Evolutionary conservation across 2,329 filamentous ascomycete species (phyloP), one percentile per base, ranked within the genome.

Genomic region (Fusarium haematococcum): DNA sequence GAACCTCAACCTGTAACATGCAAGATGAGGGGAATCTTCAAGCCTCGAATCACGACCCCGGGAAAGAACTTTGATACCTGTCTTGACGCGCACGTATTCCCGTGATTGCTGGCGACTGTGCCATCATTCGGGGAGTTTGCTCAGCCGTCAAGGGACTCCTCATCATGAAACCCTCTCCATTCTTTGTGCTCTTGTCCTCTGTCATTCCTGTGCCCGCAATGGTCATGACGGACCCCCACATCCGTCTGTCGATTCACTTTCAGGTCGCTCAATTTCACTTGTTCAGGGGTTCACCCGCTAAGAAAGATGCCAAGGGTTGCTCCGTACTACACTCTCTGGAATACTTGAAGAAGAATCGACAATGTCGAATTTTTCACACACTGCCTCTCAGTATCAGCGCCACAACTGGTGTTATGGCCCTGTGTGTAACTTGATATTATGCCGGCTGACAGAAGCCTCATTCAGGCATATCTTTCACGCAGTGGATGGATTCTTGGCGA

Each of bases 211-310:
- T 70, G 16, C 35, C 57, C 18, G n/a, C 59, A 59, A 52, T 57
- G 54, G 25, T 43, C 57, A 59, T 50, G 39, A 27, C 11, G 23
- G 32, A 23, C 54, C 71, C 68, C 71, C 71, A 66, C 68, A 60
- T 63, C 64, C 27, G 56, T 63, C 52, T 57, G 48, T 23, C 54
- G 37, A 71, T 68, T 65, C 50, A 58, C 39, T 58, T 59, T 48
- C 50, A 70, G 67, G 60, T 41, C 16, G 57, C 63, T 62, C 61
- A 69, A 69, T 74, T 69, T 63, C 61, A 68, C 54, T 59, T 63
- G 68, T 56, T 63, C 61, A 71, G 68, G 71, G 71, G 65, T 73
- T 60, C 37, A 60, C 23, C 45, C 48, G 18, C 48, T 54, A 54
- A 32, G 6, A 54, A 32, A 13, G 11, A 54, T 32, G 27, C 27